Percentiles rank a stretch among this genome's conserved stretches.
Evolutionary conservation across 257 asterid genomes (phyloP).

Genomic region (Salvia splendens): DNA sequence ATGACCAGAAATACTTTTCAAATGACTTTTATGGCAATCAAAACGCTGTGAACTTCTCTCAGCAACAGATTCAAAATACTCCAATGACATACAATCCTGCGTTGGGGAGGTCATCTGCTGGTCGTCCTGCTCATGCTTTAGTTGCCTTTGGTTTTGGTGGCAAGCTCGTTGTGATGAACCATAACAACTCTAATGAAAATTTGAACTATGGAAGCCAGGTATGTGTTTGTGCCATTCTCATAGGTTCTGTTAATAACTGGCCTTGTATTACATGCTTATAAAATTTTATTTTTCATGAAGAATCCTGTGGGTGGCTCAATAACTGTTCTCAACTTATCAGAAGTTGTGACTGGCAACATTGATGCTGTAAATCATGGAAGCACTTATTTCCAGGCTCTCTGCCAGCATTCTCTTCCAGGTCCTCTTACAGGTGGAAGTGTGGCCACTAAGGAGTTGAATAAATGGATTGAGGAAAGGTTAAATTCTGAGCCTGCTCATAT

Average conservation of each 20-base stretch:
- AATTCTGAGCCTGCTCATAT: conserved; percentile 45
- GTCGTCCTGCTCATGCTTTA: conserved; percentile 95
- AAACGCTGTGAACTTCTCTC: conserved; percentile 51
- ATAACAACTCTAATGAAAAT: conserved; percentile 46
- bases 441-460: conserved; percentile 74
- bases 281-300: conserved; percentile 50
- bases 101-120: conserved; percentile 79
- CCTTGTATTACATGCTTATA: conserved; percentile 32
- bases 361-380: conserved; percentile 52
- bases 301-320: conserved; percentile 60
- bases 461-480: conserved; percentile 91
- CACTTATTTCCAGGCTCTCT: conserved; percentile 66
- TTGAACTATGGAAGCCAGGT: conserved; percentile 77
- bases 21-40: conserved; percentile 52
- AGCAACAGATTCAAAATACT: conserved; percentile 54
- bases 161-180: conserved; percentile 80
- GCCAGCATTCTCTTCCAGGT: conserved; percentile 73
- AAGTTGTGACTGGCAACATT: conserved; percentile 50
- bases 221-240: conserved; percentile 31
- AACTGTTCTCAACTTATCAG: conserved; percentile 74
- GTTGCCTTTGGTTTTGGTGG: conserved; percentile 97
- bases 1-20: conserved; percentile 45
- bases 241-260: conserved; percentile 24
- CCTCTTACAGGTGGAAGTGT: conserved; percentile 89
- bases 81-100: conserved; percentile 57